Base-by-base conservation (phyloP, 1,284 basidiomycete species). In the Vanrija sp. region DNA sequence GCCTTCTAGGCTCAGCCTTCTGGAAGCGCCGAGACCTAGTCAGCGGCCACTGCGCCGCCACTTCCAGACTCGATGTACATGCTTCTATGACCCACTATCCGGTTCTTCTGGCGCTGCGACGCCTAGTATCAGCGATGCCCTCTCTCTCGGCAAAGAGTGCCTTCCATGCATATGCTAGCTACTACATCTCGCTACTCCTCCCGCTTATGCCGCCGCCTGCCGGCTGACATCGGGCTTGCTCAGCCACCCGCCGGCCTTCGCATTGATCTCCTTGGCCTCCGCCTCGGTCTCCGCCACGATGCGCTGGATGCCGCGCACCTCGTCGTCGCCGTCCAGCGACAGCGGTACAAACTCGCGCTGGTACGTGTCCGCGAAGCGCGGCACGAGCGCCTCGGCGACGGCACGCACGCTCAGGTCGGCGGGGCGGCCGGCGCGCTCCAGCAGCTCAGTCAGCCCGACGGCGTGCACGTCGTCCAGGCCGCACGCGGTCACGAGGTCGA, bases 401-500 rank as follows among this genome's bases (percentile, higher is more conserved):
- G 64, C 60, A 18, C 28, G 18, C 9, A 75, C 73, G 10, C 50
- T 52, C 0, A 63, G 68, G 16, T 49, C 18, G 2, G 40, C 7
- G 9, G 55, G 19, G 1, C 46, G 21, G 5, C 48, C 52, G 2
- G 46, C 23, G 0, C 62, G 55, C 3, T 43, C 9, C 15, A 69
- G 47, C 10, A 71, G 57, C 25, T 70, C 63, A 80, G 78, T 60
- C 12, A 78, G 48, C 5, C 66, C 69, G 0, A 66, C 67, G 1
- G 93, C 90, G 52, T 80, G 83, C 43, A 97, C 90, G 58, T 89
- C 88, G n/a, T 81, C 82, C 51, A 98, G 80, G 1, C 96, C 96
- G 74, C 96, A 99, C 0, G 96, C 95, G 1, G 95, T 85, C 43
- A 98, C 84, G 56, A 84, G 80, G 65, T 87, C 81, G 72, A 99